These are phyloP conservation scores for Coccomyxa subellipsoidea DNA, from an alignment of 163 green algal genomes.

Conservation along the genomic window DNA sequence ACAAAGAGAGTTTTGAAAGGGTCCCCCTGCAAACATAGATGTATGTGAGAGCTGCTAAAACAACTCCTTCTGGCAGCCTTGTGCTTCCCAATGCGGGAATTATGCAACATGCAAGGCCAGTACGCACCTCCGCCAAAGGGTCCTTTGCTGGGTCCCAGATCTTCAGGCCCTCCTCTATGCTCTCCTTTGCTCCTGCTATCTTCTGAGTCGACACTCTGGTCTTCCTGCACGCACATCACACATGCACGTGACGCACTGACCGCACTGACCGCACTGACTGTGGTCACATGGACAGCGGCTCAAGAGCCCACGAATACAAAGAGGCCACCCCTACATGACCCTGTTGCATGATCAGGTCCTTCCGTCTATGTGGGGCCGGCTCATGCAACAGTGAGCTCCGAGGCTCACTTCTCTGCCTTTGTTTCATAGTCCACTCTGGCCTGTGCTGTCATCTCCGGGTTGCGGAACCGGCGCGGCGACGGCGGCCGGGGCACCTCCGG, in stretches of 20 bases:
- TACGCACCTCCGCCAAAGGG: conserved; percentile 56
- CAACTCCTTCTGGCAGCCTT: no score
- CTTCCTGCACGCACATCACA: conserved; percentile 4
- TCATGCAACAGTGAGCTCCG: no score
- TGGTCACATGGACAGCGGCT: no score
- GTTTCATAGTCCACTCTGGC: conserved; percentile 68
- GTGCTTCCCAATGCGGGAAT: no score
- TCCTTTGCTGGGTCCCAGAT: conserved; percentile 70
- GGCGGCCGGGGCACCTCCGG: conserved; percentile 25
- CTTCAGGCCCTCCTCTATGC: conserved; percentile 50
- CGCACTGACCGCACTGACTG: no score
- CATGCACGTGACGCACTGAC: background rate
- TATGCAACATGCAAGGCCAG: no score
- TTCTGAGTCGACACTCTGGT: background rate
- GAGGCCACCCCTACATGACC: no score
- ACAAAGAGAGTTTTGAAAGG: conserved; percentile 92
- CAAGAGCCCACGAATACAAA: no score
- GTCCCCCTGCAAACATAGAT: conserved; percentile 61
- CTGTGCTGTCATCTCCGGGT: conserved; percentile 71
- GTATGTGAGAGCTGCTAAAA: no score
- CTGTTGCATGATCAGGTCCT: no score
- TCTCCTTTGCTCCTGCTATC: conserved; percentile 35
- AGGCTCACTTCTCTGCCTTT: conserved; percentile 61
- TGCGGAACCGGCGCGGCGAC: conserved; percentile 53
- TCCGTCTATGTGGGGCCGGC: no score